phyloP scores from a whole-genome alignment of 148 eudicot species.

The Arctostaphylos glauca region DNA sequence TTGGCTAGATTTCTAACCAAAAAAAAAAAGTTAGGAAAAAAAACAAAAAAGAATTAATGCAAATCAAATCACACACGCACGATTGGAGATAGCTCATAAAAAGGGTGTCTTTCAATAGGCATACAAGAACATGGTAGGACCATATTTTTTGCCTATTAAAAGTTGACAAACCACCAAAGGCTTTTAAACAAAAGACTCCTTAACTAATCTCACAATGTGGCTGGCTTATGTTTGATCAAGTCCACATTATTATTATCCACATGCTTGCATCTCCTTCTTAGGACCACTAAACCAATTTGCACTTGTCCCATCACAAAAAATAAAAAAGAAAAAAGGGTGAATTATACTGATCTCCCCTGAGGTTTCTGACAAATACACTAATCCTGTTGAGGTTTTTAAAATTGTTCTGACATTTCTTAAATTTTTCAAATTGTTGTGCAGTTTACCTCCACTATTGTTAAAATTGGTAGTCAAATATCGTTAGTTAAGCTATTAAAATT shows the following conservation, averaged over 20 bases:
- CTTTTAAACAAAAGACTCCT: neutral
- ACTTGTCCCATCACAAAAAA: neutral
- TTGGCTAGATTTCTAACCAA: neutral
- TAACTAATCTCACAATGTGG: constrained; percentile 16
- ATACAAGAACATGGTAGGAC: constrained; percentile 27
- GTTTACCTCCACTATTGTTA: too few species aligned
- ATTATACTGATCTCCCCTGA: too few species aligned
- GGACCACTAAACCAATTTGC: constrained; percentile 18
- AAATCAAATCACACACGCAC: constrained; percentile 10
- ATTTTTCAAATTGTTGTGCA: too few species aligned
- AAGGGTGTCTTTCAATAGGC: constrained; percentile 8
- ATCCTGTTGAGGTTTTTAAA: too few species aligned
- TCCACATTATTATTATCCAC: constrained; percentile 7
- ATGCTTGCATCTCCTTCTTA: constrained; percentile 12
- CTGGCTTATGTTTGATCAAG: constrained; percentile 12
- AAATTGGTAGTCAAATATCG: too few species aligned
- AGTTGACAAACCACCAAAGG: constrained; percentile 14
- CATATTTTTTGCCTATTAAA: constrained; percentile 16
- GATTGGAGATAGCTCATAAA: constrained; percentile 3
- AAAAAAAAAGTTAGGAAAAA: neutral
- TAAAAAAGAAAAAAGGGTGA: neutral
- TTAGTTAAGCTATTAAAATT: too few species aligned
- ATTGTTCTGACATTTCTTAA: too few species aligned
- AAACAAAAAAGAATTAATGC: neutral
- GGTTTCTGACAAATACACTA: too few species aligned